Evolutionary conservation across 768 basidiomycete species (phyloP).

Genomic region (Mycena rebaudengoi): DNA sequence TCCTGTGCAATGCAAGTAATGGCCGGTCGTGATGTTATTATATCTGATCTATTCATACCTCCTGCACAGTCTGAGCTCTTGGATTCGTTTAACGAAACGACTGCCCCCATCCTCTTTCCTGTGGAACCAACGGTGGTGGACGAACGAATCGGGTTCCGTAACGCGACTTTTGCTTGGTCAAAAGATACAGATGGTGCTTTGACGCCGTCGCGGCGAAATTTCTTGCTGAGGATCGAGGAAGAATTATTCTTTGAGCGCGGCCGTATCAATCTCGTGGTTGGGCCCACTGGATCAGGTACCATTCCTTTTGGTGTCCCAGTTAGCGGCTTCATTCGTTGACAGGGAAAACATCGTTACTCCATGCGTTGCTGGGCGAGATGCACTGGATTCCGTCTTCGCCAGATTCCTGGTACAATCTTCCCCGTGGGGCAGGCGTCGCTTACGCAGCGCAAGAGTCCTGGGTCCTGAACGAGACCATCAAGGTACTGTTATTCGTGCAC

Average conservation of each 20-base stretch:
- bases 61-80: constrained; percentile 54
- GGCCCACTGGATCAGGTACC: constrained; percentile 55
- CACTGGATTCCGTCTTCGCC: constrained; percentile 63
- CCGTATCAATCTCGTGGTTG: constrained; percentile 64
- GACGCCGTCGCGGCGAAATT: constrained; percentile 55
- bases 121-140: neutral
- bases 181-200: constrained; percentile 28
- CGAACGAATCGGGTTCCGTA: constrained; percentile 57
- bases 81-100: constrained; percentile 44
- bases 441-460: too few species aligned
- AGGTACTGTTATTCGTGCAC: too few species aligned
- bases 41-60: neutral
- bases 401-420: too few species aligned
- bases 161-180: constrained; percentile 67
- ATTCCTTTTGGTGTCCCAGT: constrained; percentile 26
- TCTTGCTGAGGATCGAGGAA: constrained; percentile 56
- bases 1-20: constrained; percentile 47
- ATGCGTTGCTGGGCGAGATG: constrained; percentile 73
- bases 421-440: too few species aligned
- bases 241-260: constrained; percentile 61
- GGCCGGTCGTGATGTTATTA: constrained; percentile 28
- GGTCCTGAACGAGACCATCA: too few species aligned
- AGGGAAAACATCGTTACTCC: constrained; percentile 71
- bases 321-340: constrained; percentile 6
- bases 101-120: constrained; percentile 12